Conservation (phyloP, 768 basidiomycete genomes). For the Leccinum disarticulatum region DNA sequence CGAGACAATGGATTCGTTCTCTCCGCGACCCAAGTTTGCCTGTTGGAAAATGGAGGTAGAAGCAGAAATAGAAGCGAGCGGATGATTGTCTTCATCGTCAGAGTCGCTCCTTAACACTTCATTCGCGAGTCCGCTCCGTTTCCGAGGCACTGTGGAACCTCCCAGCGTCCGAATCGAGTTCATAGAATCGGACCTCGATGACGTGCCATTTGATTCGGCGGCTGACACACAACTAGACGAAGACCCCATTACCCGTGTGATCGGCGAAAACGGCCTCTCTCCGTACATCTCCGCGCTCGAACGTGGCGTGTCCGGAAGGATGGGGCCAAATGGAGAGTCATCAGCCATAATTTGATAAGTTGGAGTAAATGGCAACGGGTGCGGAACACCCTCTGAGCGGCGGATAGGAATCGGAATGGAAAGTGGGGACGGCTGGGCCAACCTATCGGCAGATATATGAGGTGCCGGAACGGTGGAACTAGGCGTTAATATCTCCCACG, state of each 20-base stretch:
- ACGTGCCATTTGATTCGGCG: constrained; percentile 2
- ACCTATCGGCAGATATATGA: not conserved
- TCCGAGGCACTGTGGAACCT: constrained; percentile 10
- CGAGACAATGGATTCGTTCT: constrained; percentile 14
- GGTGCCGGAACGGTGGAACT: not conserved
- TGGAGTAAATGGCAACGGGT: constrained; percentile 18
- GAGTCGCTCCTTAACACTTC: constrained; percentile 3
- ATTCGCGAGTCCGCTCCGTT: constrained; percentile 21
- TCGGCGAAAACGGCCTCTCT: constrained; percentile 29
- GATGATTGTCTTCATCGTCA: constrained; percentile 2
- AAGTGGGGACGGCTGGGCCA: constrained; percentile 8
- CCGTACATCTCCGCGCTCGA: constrained; percentile 30
- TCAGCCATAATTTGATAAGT: constrained; percentile 19
- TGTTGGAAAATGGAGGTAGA: not conserved
- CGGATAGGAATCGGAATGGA: constrained; percentile 6
- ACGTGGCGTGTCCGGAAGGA: constrained; percentile 30
- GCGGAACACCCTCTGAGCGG: constrained; percentile 1
- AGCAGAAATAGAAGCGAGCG: not conserved
- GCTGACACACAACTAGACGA: constrained; percentile 5
- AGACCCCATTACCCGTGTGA: constrained; percentile 23
- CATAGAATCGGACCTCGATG: constrained; percentile 15
- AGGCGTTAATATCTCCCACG: not conserved
- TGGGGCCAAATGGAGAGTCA: constrained; percentile 32
- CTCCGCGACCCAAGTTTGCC: not conserved
- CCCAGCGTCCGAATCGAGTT: constrained; percentile 10